A percentile compares a stretch with the other conserved stretches of the same genome.
Evolutionary conservation across 164 flowering plant genomes (phyloP).

Genomic region (Warburgia ugandensis): DNA sequence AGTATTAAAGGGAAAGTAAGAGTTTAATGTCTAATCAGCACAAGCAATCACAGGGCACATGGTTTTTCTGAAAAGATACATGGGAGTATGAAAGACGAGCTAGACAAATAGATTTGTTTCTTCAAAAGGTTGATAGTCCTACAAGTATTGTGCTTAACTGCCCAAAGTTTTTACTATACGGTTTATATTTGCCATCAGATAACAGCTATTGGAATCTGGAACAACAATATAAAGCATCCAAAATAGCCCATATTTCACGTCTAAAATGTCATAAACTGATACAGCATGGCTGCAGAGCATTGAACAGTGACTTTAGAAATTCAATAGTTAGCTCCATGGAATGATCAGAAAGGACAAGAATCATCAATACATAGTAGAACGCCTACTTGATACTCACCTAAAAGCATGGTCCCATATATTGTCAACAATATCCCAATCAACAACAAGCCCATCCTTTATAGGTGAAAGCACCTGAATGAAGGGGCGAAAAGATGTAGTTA

Average conservation of each 20-base stretch:
- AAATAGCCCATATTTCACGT: background rate
- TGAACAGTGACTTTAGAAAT: background rate
- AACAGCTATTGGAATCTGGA: no score
- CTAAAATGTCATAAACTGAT: background rate
- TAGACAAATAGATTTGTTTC: no score
- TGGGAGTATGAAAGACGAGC: no score
- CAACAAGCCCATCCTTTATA: slow-evolving; percentile 73
- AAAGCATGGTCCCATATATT: slow-evolving; percentile 95
- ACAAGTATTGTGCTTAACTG: no score
- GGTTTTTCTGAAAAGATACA: no score
- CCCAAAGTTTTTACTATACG: no score
- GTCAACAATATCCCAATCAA: slow-evolving; percentile 96
- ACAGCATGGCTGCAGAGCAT: background rate
- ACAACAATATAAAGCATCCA: slow-evolving; percentile 2
- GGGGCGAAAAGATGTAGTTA: background rate
- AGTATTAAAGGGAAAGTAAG: no score
- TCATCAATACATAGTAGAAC: background rate
- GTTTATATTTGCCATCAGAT: no score
- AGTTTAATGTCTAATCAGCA: no score
- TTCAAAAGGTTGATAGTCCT: no score
- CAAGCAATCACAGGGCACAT: no score
- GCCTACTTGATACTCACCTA: slow-evolving; percentile 33
- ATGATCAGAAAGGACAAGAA: background rate
- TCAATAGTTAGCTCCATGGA: no score
- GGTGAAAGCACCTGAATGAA: slow-evolving; percentile 69